Evolutionary conservation across 345 rosid genomes (phyloP), one percentile per base, ranked within the genome.

Genomic region (Rhodomyrtus tomentosa): DNA sequence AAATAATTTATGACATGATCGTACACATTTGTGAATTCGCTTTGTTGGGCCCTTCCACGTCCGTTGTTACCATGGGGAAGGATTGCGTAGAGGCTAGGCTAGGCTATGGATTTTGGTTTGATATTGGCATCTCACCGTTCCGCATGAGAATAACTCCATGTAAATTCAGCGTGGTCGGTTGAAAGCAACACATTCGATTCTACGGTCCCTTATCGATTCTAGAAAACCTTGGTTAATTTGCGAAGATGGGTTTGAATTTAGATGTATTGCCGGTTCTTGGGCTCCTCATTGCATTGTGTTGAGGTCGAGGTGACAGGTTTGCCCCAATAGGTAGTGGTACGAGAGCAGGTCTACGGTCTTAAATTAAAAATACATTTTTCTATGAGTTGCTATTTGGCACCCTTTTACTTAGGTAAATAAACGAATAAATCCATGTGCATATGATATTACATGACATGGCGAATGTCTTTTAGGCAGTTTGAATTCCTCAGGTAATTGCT

Each of bases 41-140:
- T 81, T 81, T 81, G 29, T 81, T 81, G 83, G 83, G 83, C 83
- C 55, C 83, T 81, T 51, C 83, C 56, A 81, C 42, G 83, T 51
- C 83, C 83, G 58, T 27, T 81, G 55, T 18, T 81, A 27, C 56
- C 38, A 50, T 21, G 55, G 9, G 25, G 83, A 81, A 27, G 42
- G 83, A 81, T 81, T 51, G 83, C 83, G 83, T 81, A 81, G 83
- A 45, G 45, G 25, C 79, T 36, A 68, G 45, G 25, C 79, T 36
- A 68, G 79, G 79, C 79, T 68, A 68, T 36, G 79, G 45, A 36
- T 36, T 21, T 68, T 68, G 45, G 79, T 45, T 68, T 32, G 24
- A 68, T 45, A 36, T 68, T 68, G 79, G 45, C 79, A 32, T 68
- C 76, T 68, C 76, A 18, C 24, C 11, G 25, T 36, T 68, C 38